These are phyloP conservation scores for Flaveria robusta DNA, from an alignment of 129 eudicot genomes.

Conservation along the genomic window DNA sequence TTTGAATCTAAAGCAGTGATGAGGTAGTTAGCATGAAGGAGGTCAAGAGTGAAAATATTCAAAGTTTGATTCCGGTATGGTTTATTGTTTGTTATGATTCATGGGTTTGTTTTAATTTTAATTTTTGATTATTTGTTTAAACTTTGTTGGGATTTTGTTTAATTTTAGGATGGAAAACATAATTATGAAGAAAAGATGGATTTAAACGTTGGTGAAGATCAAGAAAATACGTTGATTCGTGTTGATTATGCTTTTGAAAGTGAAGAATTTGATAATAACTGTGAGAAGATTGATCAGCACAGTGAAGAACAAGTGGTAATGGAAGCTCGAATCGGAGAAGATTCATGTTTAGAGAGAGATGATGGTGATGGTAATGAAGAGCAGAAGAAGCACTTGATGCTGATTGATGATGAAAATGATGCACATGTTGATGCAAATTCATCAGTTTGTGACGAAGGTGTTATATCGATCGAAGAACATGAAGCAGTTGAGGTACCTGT, in stretches of 20 bases:
- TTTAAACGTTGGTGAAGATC: not conserved
- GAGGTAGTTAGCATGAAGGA: slow-evolving; percentile 33
- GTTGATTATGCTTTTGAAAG: slow-evolving; percentile 29
- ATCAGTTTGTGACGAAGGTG: not conserved
- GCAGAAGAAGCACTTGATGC: not conserved
- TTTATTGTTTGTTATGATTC: not conserved
- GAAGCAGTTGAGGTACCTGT: not conserved
- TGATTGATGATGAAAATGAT: slow-evolving; percentile 12
- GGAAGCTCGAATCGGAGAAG: slow-evolving; percentile 17
- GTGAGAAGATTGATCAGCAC: slow-evolving; percentile 18
- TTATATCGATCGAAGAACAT: not conserved
- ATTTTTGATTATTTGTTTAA: not conserved
- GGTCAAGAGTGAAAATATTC: slow-evolving; percentile 10
- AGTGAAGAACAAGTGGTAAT: slow-evolving; percentile 23
- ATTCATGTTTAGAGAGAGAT: slow-evolving; percentile 12
- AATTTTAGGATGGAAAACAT: slow-evolving; percentile 42
- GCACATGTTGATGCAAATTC: not conserved
- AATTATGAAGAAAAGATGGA: not conserved
- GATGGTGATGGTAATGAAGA: slow-evolving; percentile 13
- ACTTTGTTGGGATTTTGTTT: slow-evolving; percentile 12
- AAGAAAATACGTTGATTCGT: not conserved
- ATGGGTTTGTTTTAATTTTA: not conserved
- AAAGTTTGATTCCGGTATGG: slow-evolving; percentile 37
- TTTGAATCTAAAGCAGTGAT: slow-evolving; percentile 27
- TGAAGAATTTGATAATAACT: slow-evolving; percentile 8